phyloP scores from a whole-genome alignment of 352 stramenopile species.

The Thraustochytrium striatum region DNA sequence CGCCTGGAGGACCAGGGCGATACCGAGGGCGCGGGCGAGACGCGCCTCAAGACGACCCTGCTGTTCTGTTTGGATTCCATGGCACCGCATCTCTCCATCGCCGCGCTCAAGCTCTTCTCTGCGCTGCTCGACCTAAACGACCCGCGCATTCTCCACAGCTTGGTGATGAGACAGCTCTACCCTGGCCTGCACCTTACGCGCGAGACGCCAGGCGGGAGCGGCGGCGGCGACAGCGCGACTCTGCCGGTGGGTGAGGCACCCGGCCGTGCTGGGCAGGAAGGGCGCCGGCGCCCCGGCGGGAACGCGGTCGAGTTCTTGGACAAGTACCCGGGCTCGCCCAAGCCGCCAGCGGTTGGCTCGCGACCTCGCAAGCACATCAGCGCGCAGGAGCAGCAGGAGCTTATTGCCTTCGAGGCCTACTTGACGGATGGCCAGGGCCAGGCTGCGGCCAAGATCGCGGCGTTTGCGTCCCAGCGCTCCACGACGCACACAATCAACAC shows the following conservation, averaged over 20 bases:
- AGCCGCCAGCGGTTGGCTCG: not conserved
- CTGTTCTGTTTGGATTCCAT: conserved; percentile 36
- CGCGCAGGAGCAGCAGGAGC: conserved; percentile 19
- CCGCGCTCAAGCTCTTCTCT: conserved; percentile 45
- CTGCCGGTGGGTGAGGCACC: too few relatives aligned
- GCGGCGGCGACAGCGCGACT: too few relatives aligned
- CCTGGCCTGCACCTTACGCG: conserved; percentile 11
- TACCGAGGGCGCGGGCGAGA: not conserved
- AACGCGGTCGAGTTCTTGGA: conserved; percentile 37
- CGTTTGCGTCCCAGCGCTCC: conserved; percentile 1
- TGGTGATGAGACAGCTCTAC: conserved; percentile 37
- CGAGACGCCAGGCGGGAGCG: too few relatives aligned
- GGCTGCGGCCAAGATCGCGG: conserved; percentile 6
- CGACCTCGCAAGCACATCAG: not conserved
- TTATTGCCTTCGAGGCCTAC: conserved; percentile 31
- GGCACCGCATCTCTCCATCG: conserved; percentile 10
- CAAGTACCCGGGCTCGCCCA: conserved; percentile 26
- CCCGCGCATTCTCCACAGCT: conserved; percentile 18
- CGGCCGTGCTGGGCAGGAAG: not conserved
- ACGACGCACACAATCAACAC: not conserved
- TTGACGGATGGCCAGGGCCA: conserved; percentile 5
- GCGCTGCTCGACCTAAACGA: conserved; percentile 33
- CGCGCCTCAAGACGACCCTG: not conserved
- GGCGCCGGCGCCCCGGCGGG: not conserved
- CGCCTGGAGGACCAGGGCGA: not conserved